Base-by-base conservation (phyloP, 257 asterid genomes). In the Petunia axillaris region DNA sequence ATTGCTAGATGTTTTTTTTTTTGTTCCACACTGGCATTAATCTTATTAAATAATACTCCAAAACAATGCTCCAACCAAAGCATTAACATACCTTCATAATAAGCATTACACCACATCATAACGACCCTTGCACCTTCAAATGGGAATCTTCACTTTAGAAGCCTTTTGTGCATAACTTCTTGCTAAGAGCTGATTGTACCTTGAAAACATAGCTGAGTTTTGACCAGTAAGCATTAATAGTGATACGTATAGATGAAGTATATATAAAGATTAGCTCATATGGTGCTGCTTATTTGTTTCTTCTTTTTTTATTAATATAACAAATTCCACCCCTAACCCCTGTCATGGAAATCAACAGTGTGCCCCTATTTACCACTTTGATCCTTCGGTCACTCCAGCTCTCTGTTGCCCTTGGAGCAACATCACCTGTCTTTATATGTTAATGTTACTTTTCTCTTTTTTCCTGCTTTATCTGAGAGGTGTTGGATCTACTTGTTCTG, bases 401-500 rank as follows among this genome's bases (percentile, higher is more conserved):
- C 11, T 15, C 57, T 52, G 14, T 52, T 4, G 57, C 57, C 57
- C 9, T 15, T 10, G 57, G 57, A 52, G 57, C 57, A 52, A 52
- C 57, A 13, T 10, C 57, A 52, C 9, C 57, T 52, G 57, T 52
- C 57, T 52, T 52, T 52, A 52, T 52, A 52, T 52, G 57, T 7
- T 52, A 52, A 52, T 39, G 25, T 59, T 59, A 3, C 25, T 59
- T 6, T 8, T 59, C 5, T 59, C 65, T 7, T 16, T 59, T 8
- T 2, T 16, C 38, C 11, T 16, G 35, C 46, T 73, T 35, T 50
- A 36, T 73, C 78, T 73, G 46, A 73, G 78, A 73, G 78, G n/a
- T 73, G 86, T 78, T 86, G 58, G 76, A 79, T 80, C 80, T 81
- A 70, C 84, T 53, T 83, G 46, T 57, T 81, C 80, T 80, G 75